Conservation (phyloP, 1,139 yeast species). For the Entelexis sorbosivorans region DNA sequence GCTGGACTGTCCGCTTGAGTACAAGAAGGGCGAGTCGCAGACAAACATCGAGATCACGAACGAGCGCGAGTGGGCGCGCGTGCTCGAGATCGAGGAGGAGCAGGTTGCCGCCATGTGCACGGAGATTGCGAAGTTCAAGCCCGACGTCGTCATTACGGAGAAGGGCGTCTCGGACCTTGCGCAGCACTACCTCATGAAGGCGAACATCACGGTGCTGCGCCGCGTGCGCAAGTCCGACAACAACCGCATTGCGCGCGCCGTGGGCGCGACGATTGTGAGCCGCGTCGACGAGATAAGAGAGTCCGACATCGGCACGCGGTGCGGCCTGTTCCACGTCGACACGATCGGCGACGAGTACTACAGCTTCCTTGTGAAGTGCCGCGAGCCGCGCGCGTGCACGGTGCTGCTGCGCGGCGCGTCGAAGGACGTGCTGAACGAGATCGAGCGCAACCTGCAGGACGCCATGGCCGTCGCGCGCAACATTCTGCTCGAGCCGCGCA, state of each 20-base stretch:
- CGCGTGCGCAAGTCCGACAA: constrained; percentile 93
- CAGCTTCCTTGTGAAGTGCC: constrained; percentile 71
- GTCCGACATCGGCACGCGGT: constrained; percentile 73
- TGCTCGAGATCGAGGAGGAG: constrained; percentile 94
- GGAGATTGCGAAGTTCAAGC: constrained; percentile 71
- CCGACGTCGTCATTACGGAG: constrained; percentile 91
- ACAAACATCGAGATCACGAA: constrained; percentile 94
- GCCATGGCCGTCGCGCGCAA: constrained; percentile 98
- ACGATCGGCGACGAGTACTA: constrained; percentile 96
- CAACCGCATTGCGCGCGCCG: constrained; percentile 92
- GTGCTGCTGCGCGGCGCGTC: constrained; percentile 90
- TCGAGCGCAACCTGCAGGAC: constrained; percentile 94
- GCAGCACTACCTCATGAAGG: constrained; percentile 88
- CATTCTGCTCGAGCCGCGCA: constrained; percentile 85
- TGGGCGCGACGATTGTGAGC: constrained; percentile 95
- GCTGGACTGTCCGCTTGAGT: constrained; percentile 93
- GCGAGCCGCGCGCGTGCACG: constrained; percentile 87
- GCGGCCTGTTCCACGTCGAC: constrained; percentile 88
- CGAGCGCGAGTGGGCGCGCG: constrained; percentile 94
- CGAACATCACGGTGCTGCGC: constrained; percentile 85
- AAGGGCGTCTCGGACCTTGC: constrained; percentile 98
- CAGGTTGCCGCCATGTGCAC: constrained; percentile 86
- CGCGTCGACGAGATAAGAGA: constrained; percentile 90
- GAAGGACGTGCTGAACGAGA: constrained; percentile 89
- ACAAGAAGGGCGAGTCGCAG: constrained; percentile 98